Evolutionary conservation across 768 basidiomycete genomes (phyloP).

Genomic region (Termitomyces sp.): DNA sequence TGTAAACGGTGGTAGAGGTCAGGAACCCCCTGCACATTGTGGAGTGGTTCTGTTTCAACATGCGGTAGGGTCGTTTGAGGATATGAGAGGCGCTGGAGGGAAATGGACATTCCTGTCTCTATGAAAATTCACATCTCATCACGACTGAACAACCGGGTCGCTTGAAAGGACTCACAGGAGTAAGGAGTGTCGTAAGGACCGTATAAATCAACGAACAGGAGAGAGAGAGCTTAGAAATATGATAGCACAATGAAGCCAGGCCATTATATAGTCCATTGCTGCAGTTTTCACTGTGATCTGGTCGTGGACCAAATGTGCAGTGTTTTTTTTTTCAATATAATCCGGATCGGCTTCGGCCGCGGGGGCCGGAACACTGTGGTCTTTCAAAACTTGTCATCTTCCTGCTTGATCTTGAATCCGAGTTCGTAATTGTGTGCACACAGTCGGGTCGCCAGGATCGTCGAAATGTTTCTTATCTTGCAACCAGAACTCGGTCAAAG

Average conservation of each 20-base stretch:
- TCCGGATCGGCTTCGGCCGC: not conserved
- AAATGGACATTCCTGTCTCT: not conserved
- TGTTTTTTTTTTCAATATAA: not conserved
- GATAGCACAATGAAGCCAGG: no score
- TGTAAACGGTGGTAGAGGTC: conserved; percentile 1
- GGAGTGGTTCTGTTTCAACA: not conserved
- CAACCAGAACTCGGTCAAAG: no score
- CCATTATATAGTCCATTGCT: not conserved
- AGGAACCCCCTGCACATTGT: not conserved
- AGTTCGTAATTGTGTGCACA: no score
- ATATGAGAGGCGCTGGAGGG: not conserved
- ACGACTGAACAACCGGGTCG: not conserved
- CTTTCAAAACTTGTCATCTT: no score
- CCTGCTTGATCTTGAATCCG: no score
- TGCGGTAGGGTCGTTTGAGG: not conserved
- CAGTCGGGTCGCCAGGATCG: no score
- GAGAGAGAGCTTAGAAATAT: not conserved
- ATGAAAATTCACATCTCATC: not conserved
- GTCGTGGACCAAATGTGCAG: not conserved
- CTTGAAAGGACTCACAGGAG: not conserved
- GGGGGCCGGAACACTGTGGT: not conserved
- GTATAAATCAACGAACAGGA: not conserved
- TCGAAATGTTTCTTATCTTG: no score
- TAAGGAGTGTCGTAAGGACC: not conserved
- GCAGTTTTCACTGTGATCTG: conserved; percentile 1